Evolutionary conservation across 148 eudicot genomes (phyloP).

Genomic region (Rhododendron simsii): DNA sequence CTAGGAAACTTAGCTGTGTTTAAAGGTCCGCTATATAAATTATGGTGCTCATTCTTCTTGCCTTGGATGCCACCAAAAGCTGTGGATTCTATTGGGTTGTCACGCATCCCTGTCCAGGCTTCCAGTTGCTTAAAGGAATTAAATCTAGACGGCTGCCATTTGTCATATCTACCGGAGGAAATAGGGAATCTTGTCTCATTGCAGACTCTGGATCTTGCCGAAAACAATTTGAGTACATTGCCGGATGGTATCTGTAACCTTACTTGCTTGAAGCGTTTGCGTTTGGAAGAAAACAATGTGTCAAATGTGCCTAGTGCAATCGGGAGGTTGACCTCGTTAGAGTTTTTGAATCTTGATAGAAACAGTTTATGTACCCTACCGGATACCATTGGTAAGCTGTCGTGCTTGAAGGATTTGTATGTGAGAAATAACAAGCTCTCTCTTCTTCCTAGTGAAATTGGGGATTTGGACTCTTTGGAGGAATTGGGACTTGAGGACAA

Average conservation of each 20-base stretch:
- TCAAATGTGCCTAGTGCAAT: neutral
- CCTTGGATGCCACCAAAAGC: neutral
- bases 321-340: neutral
- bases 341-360: accelerated
- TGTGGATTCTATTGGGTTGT: neutral
- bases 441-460: neutral
- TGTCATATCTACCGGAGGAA: neutral
- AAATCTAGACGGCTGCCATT: neutral
- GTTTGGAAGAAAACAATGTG: neutral
- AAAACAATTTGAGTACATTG: neutral
- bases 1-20: neutral
- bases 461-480: neutral
- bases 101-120: neutral
- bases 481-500: neutral
- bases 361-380: neutral
- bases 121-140: too few relatives aligned
- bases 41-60: neutral
- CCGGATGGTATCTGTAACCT: neutral
- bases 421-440: neutral
- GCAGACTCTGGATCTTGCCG: accelerated
- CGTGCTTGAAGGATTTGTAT: neutral
- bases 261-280: too few relatives aligned
- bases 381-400: neutral
- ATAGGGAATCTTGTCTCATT: neutral
- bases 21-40: neutral